phyloP scores from a whole-genome alignment of 2,329 filamentous ascomycete species.

The Aureobasidium uvarum region DNA sequence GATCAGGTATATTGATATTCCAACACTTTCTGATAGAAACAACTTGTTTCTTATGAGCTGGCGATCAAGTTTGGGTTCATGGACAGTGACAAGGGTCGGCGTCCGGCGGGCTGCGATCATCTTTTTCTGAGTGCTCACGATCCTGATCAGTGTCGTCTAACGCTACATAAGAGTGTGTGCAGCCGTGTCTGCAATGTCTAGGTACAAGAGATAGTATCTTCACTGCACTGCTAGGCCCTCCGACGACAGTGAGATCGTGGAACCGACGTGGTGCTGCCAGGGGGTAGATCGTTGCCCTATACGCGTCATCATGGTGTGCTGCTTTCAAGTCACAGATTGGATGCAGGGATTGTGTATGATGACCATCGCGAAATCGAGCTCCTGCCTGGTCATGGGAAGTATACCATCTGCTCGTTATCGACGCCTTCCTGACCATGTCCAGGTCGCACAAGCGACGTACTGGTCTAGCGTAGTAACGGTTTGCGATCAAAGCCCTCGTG shows the following conservation, averaged over 20 bases:
- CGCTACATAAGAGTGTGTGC: neutral
- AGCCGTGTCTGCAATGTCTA: neutral
- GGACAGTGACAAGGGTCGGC: neutral
- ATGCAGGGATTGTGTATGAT: slow-evolving; percentile 3
- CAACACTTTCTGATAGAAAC: neutral
- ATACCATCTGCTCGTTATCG: slow-evolving; percentile 1
- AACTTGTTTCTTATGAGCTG: neutral
- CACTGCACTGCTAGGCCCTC: neutral
- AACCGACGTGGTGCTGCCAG: neutral
- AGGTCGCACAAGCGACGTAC: neutral
- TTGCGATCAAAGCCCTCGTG: neutral
- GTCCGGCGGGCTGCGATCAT: neutral
- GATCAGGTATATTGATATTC: neutral
- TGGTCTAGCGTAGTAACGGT: neutral
- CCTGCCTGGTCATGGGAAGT: neutral
- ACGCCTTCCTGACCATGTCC: neutral
- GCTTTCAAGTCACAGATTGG: neutral
- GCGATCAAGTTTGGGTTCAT: neutral
- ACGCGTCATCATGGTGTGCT: slow-evolving; percentile 15
- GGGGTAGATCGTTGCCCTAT: neutral
- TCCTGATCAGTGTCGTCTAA: neutral
- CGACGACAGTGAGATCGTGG: neutral
- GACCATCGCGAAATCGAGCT: neutral
- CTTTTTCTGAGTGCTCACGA: neutral
- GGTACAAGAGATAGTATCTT: neutral